Evolutionary conservation across 1,139 yeast species (phyloP).

Genomic region (Kluyveromyces sp.): DNA sequence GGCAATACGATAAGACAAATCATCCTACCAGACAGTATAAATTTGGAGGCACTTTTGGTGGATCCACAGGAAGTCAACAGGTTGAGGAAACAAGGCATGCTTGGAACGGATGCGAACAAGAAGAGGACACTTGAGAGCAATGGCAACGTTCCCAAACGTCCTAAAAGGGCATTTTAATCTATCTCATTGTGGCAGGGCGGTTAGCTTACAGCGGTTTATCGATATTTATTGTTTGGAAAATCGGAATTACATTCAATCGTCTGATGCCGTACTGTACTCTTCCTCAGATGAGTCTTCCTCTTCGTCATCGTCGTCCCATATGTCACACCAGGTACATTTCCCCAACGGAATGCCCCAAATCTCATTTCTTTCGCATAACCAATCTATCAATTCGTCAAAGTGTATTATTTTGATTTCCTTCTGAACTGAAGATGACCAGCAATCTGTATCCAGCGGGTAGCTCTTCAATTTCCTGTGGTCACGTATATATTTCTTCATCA

Average conservation of each 20-base stretch:
- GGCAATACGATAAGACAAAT: constrained; percentile 88
- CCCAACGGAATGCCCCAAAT: constrained; percentile 33
- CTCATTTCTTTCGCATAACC: constrained; percentile 21
- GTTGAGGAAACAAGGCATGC: constrained; percentile 25
- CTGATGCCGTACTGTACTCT: background rate
- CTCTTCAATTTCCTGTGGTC: constrained; percentile 29
- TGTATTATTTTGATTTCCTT: constrained; percentile 18
- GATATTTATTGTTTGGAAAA: background rate
- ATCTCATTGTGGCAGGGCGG: background rate
- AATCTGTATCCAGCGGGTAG: constrained; percentile 22
- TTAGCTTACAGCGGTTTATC: background rate
- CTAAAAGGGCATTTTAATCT: constrained; percentile 29
- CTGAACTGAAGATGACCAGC: constrained; percentile 24
- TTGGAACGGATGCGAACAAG: constrained; percentile 18
- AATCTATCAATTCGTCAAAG: constrained; percentile 29
- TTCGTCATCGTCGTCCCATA: constrained; percentile 15
- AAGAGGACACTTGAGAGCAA: constrained; percentile 31
- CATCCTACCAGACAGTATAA: constrained; percentile 79
- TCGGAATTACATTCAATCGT: background rate
- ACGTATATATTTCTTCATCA: constrained; percentile 18
- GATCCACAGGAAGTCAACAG: constrained; percentile 38
- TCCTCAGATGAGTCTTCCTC: constrained; percentile 4
- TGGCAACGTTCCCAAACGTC: constrained; percentile 26
- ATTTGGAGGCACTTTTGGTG: constrained; percentile 66
- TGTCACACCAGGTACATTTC: constrained; percentile 26